Conservation (phyloP, 2,329 filamentous ascomycete genomes). For the Blumeriella jaapii region DNA sequence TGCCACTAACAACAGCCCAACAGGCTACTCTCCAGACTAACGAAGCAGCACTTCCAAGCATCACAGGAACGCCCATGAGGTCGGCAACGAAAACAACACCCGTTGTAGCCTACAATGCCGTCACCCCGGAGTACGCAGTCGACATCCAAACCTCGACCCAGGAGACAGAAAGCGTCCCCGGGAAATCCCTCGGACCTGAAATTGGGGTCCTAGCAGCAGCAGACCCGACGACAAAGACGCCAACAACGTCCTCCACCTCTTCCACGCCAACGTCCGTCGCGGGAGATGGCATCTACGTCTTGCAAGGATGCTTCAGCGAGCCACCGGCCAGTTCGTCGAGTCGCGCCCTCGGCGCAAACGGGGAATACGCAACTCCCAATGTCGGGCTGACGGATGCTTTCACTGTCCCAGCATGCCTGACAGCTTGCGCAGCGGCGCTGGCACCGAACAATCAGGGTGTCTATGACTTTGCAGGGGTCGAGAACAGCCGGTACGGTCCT, state of each 20-base stretch:
- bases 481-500: constrained; percentile 10
- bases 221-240: no score
- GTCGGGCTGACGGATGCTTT: constrained; percentile 4
- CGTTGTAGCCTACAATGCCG: no score
- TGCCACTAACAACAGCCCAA: neutral
- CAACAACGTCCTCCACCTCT: no score
- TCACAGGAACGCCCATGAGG: neutral
- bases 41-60: neutral
- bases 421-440: constrained; percentile 6
- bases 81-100: no score
- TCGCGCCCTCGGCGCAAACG: constrained; percentile 7
- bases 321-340: neutral
- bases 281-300: constrained; percentile 3
- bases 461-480: constrained; percentile 12
- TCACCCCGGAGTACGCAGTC: neutral
- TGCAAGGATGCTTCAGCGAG: constrained; percentile 14
- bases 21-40: neutral
- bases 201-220: no score
- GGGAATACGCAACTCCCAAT: constrained; percentile 10
- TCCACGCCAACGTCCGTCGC: no score
- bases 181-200: no score
- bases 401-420: constrained; percentile 13
- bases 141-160: neutral
- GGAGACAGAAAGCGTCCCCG: no score
- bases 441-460: constrained; percentile 2